A percentile compares a stretch with the other conserved stretches of the same genome.
Conservation (phyloP, 2,329 filamentous ascomycete species). For the Teratosphaeria destructans region DNA sequence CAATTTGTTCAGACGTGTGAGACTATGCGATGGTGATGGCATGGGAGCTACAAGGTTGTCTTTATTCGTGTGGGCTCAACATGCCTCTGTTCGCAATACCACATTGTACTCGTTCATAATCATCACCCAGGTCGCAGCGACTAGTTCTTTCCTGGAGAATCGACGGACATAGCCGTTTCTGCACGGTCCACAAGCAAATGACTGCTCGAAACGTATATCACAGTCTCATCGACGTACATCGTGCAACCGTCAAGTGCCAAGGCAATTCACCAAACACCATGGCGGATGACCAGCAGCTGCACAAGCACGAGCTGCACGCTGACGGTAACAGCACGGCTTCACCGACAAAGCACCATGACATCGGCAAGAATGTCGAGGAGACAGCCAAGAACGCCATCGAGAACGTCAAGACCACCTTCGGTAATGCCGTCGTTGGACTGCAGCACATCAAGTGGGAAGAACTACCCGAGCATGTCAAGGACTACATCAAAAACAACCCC, state of each 20-base stretch:
- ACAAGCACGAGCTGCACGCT: background rate
- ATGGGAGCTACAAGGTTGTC: no score
- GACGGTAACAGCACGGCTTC: background rate
- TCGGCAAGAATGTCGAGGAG: background rate
- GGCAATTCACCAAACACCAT: background rate
- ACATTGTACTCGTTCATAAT: no score
- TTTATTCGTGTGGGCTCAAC: no score
- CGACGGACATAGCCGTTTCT: no score
- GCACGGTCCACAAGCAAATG: no score
- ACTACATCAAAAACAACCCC: slow-evolving; percentile 5
- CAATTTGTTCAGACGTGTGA: background rate
- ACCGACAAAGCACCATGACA: background rate
- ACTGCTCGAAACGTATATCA: no score
- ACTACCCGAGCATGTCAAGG: background rate
- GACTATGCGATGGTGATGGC: no score
- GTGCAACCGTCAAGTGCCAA: background rate
- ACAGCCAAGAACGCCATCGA: slow-evolving; percentile 2
- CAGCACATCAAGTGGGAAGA: slow-evolving; percentile 1
- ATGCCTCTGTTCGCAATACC: no score
- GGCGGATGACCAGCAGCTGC: background rate
- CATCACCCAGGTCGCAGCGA: no score
- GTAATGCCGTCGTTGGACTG: background rate
- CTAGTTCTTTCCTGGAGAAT: no score
- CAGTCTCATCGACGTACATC: no score
- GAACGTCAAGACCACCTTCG: background rate